Base-by-base conservation (phyloP, 2,329 filamentous ascomycete genomes). In the Penicillium corylophilum region DNA sequence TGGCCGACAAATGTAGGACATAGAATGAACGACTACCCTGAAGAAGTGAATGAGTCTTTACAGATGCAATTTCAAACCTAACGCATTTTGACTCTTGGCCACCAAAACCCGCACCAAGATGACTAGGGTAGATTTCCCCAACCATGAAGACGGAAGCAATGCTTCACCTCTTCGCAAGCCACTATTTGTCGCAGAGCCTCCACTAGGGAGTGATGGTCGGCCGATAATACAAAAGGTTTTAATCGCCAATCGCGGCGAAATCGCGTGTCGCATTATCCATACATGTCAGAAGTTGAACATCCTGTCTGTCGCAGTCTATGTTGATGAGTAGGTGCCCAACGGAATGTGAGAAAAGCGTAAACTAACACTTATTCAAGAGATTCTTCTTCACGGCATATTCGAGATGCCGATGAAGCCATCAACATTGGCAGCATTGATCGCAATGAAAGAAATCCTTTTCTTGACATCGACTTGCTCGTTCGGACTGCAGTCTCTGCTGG, bases 331-430 rank as follows among this genome's bases (percentile, higher is more conserved):
- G 20, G 48, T 38, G 15, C 24, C 23, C 4, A 39, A 15, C 8
- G 8, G n/a, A 18, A 9, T 22, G 3, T 39, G 29, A 10, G 5
- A 26, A 4, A 1, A 24, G 20, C n/a, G 1, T 8, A 35, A 38
- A 35, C 41, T 49, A 51, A 7, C 5, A 48, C 3, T 15, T 40
- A 1, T 15, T 2, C 20, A 24, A 69, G 64, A 46, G 68, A 72
- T 54, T 44, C 58, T 7, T 52, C 53, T 3, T 68, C 68, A 3
- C 61, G 46, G 0, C 66, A 72, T 53, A 57, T 70, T 43, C 35
- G 10, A 8, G 61, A 64, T n/a, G 69, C 70, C 16, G 67, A 71
- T 38, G 66, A 71, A 51, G 60, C 67, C 12, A 58, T 70, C 22
- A 48, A 56, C 39, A 46, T 70, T 5, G 60, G 60, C n/a, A 56